A percentile compares a stretch with the other conserved stretches of the same genome.
Evolutionary conservation across 2,329 filamentous ascomycete species (phyloP).

Genomic region (Pestalotiopsis sp.): DNA sequence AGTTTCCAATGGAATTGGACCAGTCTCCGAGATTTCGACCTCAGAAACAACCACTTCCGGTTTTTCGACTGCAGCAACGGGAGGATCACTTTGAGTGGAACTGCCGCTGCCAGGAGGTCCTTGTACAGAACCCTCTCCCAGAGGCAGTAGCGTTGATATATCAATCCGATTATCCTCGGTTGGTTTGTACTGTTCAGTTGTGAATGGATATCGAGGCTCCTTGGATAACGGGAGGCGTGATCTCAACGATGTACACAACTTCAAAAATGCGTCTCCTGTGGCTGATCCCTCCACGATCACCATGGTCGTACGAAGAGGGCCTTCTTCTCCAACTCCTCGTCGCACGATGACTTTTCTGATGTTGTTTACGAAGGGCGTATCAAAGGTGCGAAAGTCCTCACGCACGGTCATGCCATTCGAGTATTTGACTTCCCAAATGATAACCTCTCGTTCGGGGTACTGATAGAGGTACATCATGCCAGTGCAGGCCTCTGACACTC

Average conservation of each 20-base stretch:
- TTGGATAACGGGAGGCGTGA: background rate
- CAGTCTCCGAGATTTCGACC: too few species aligned
- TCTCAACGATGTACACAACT: background rate
- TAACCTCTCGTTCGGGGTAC: background rate
- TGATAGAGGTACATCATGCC: slow-evolving; percentile 3
- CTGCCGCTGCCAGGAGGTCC: background rate
- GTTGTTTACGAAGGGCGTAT: background rate
- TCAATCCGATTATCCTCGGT: background rate
- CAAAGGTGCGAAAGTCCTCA: background rate
- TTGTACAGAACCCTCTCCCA: background rate
- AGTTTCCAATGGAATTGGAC: too few species aligned
- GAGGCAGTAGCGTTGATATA: background rate
- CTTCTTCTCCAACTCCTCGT: background rate
- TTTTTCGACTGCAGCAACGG: background rate
- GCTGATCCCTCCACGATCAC: background rate
- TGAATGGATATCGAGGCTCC: background rate
- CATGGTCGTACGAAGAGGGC: background rate
- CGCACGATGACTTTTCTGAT: background rate
- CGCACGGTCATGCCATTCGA: background rate
- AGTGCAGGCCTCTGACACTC: background rate
- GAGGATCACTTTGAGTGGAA: background rate
- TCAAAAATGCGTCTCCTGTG: background rate
- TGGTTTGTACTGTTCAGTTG: background rate
- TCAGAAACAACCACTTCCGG: too few species aligned
- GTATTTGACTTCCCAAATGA: slow-evolving; percentile 4